Evolutionary conservation across 1,284 basidiomycete genomes (phyloP), one percentile per base, ranked within the genome.

Genomic region (Tilletia setariae): DNA sequence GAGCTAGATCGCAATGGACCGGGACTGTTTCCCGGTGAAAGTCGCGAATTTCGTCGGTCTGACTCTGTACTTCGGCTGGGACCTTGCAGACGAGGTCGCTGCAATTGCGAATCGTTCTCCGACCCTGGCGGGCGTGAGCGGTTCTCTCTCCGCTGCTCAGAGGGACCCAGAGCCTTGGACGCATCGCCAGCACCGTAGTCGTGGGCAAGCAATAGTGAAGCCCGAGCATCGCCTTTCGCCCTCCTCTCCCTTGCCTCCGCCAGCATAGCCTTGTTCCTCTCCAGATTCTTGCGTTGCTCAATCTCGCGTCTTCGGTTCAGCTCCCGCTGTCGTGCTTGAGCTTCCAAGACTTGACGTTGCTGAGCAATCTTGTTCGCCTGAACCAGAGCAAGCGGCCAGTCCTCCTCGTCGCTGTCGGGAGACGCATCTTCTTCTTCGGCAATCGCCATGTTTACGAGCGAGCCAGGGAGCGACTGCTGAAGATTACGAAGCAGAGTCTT

Each of bases 401-500:
- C 75, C 21, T 78, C 76, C 51, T 75, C 74, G 46, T 76, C 76
- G 64, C 70, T 73, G n/a, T 68, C 69, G 2, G 35, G 68, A 4
- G 35, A 66, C 13, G 35, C 56, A 30, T 59, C 40, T 15, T 70
- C 70, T 11, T 40, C 35, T 19, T 65, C 63, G 2, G 46, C 40
- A 59, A 70, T 47, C 15, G 28, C 65, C 25, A 6, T 67, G 19
- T 61, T 25, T 8, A 32, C 59, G 16, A 30, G 19, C 16, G 43
- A n/a, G 23, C 61, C 30, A 16, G 40, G 62, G 28, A 63, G 46
- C 30, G 61, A n/a, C 46, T 63, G 32, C 49, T 32, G 63, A 23
- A 61, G 56, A 15, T 61, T 25, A 15, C 66, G 53, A 7, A 47
- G 49, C 56, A 35, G 28, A 6, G 28, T 21, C 25, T 19, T 70